A percentile compares a stretch with the other conserved stretches of the same genome.
phyloP scores from a whole-genome alignment of 805 yeast genomes.

The Ogataea angusta region DNA sequence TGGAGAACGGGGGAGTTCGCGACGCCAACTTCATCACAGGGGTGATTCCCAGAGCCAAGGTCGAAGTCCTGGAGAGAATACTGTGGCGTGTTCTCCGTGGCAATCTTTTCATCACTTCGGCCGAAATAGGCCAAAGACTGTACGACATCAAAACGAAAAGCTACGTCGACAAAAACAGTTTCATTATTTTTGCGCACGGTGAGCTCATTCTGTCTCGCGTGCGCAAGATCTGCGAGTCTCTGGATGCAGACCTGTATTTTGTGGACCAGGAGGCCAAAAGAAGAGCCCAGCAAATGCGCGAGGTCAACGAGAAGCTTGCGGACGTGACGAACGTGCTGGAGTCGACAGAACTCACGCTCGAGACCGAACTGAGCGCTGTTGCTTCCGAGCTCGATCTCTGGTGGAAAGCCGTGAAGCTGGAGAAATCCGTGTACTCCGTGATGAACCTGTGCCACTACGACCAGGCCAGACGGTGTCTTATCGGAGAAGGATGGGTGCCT shows the following conservation, averaged over 20 bases:
- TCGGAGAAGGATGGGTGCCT: slow-evolving; percentile 78
- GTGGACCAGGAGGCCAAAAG: slow-evolving; percentile 44
- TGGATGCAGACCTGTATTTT: slow-evolving; percentile 75
- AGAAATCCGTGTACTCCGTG: slow-evolving; percentile 54
- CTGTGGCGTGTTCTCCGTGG: slow-evolving; percentile 94
- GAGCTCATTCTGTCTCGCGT: slow-evolving; percentile 66
- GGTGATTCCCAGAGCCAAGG: slow-evolving; percentile 69
- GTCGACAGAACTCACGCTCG: slow-evolving; percentile 50
- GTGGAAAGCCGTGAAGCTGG: slow-evolving; percentile 53
- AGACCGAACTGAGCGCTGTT: slow-evolving; percentile 63
- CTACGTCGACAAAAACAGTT: slow-evolving; percentile 69
- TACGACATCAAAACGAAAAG: slow-evolving; percentile 58
- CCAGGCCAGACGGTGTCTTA: slow-evolving; percentile 58
- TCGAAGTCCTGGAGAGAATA: slow-evolving; percentile 72
- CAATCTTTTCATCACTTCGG: slow-evolving; percentile 73
- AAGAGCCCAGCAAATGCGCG: slow-evolving; percentile 38
- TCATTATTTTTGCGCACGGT: slow-evolving; percentile 92
- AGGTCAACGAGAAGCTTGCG: slow-evolving; percentile 48
- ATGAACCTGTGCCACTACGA: slow-evolving; percentile 70
- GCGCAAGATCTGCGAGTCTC: slow-evolving; percentile 79
- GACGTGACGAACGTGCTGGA: slow-evolving; percentile 50
- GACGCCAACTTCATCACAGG: slow-evolving; percentile 67
- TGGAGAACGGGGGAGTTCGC: slow-evolving; percentile 37
- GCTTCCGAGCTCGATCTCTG: slow-evolving; percentile 58
- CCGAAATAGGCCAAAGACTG: slow-evolving; percentile 67